phyloP scores from a whole-genome alignment of 139 green algal species.

The Chlamydomonas eustigma region DNA sequence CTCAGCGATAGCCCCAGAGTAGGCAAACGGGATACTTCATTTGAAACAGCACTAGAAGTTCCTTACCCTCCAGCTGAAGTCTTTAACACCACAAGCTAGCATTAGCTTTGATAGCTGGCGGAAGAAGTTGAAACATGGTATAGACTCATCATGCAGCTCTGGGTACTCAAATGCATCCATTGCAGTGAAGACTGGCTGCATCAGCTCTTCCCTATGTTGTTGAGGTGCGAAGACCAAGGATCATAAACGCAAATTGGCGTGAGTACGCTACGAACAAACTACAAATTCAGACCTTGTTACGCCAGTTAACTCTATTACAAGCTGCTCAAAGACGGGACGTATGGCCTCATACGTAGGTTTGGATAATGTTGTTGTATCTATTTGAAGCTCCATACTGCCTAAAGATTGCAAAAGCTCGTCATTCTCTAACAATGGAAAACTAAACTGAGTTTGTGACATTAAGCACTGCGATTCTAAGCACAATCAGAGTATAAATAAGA shows the following conservation, averaged over 20 bases:
- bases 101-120: slow-evolving; percentile 65
- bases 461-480: no score
- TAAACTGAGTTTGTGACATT: slow-evolving; percentile 58
- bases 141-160: slow-evolving; percentile 91
- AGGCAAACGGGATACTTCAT: no score
- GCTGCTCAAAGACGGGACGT: slow-evolving; percentile 66
- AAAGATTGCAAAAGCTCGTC: slow-evolving; percentile 79
- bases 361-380: slow-evolving; percentile 57
- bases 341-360: slow-evolving; percentile 81
- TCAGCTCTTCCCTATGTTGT: slow-evolving; percentile 74
- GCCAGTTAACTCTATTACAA: slow-evolving; percentile 37
- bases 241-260: not conserved
- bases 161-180: slow-evolving; percentile 86
- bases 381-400: slow-evolving; percentile 71
- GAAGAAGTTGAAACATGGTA: slow-evolving; percentile 73
- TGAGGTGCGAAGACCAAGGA: not conserved
- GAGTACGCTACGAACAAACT: not conserved
- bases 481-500: no score
- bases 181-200: slow-evolving; percentile 78
- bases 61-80: slow-evolving; percentile 65
- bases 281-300: not conserved
- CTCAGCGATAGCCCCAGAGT: no score
- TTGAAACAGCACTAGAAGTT: no score
- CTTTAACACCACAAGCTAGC: slow-evolving; percentile 63
- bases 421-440: slow-evolving; percentile 70